Evolutionary conservation across 768 basidiomycete genomes (phyloP), one percentile per base, ranked within the genome.

Genomic region (Termitomyces sp.): DNA sequence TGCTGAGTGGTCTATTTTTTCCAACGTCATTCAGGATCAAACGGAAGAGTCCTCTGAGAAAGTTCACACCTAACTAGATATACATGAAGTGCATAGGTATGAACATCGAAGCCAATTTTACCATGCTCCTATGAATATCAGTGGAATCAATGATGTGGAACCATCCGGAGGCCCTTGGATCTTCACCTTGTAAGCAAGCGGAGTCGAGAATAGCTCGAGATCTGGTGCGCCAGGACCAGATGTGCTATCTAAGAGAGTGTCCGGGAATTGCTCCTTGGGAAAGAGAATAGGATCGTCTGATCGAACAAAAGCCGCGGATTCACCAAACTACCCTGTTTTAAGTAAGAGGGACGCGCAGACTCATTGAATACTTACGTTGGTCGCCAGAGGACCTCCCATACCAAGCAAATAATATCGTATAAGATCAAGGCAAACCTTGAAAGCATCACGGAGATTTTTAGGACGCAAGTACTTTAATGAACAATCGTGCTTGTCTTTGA

Each of bases 261-360:
- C 63, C 7, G 68, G 70, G 49, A 64, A 71, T 36, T 71, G 63
- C 5, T 54, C 59, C n/a, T 67, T 63, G 0, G 79, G 74, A 67
- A 84, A 82, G 5, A 84, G 67, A 1, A 56, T 60, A 0, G 76
- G 73, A 58, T 85, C 78, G 41, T 74, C 74, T 0, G 78, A 73
- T 18, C 83, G 78, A 26, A 80, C 61, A 63, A 86, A 85, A 0
- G 80, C 84, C 24, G 77, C 81, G 14, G 78, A 71, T 65, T 84
- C 83, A 8, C 71, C 75, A 39, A 71, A 70, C 75, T 79, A 39
- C n/a, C 20, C 26, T 12, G 37, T n/a, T 71, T n/a, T 37, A 67
- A 67, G 72, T 74, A 36, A 3, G n/a, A 37, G 53, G 20, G 60
- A 41, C n/a, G 43, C 14, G 24, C 18, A 3, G 26, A 42, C 32